Evolutionary conservation across 352 stramenopile genomes (phyloP).

Genomic region (Phytopythium mirpurense): DNA sequence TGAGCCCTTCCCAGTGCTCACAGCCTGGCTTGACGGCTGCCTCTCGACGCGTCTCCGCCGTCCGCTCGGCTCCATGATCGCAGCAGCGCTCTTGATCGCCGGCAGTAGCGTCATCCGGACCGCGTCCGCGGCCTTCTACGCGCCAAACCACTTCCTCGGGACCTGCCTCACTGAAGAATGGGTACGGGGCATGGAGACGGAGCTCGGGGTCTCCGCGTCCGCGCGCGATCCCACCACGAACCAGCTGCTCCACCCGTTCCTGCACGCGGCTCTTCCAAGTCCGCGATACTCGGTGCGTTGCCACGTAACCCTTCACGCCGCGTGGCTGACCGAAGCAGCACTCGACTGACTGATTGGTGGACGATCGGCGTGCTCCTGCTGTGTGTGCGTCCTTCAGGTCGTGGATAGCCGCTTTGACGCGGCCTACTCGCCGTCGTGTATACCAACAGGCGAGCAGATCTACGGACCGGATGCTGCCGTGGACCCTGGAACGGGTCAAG

Average conservation of each 20-base stretch:
- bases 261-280: slow-evolving; percentile 16
- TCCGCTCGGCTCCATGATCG: not conserved
- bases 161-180: slow-evolving; percentile 27
- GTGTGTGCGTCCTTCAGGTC: not conserved
- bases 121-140: not conserved
- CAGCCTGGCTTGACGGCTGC: not conserved
- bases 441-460: slow-evolving; percentile 5
- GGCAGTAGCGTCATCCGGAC: not conserved
- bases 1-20: no score
- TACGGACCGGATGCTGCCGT: slow-evolving; percentile 20
- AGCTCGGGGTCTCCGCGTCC: slow-evolving; percentile 4
- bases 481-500: slow-evolving; percentile 9
- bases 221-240: slow-evolving; percentile 6
- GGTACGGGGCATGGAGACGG: slow-evolving; percentile 11
- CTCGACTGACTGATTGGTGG: not conserved
- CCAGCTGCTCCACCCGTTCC: slow-evolving; percentile 19
- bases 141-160: slow-evolving; percentile 32
- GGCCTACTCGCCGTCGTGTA: slow-evolving; percentile 12
- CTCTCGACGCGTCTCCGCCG: not conserved
- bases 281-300: slow-evolving; percentile 11
- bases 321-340: not conserved
- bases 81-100: not conserved
- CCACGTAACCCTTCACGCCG: not conserved
- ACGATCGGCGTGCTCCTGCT: no score
- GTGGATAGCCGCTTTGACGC: slow-evolving; percentile 18